Conservation (phyloP, 768 basidiomycete genomes). For the Boletus reticulatus region DNA sequence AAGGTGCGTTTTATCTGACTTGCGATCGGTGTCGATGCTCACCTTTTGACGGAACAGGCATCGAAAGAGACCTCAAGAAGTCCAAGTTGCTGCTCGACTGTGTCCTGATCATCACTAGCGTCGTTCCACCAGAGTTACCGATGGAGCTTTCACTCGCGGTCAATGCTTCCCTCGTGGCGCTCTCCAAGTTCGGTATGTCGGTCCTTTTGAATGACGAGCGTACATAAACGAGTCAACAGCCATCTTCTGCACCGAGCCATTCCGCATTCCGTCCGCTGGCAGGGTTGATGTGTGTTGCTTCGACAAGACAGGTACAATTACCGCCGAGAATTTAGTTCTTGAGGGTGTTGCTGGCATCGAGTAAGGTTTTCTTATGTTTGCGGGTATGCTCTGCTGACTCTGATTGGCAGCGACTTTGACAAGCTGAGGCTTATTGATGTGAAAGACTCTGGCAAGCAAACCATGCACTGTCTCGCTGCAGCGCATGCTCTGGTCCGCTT, state of each 20-base stretch:
- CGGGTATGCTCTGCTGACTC: neutral
- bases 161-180: conserved; percentile 89
- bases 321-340: conserved; percentile 90
- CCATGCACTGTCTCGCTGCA: conserved; percentile 84
- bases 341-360: conserved; percentile 92
- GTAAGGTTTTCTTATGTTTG: conserved; percentile 46
- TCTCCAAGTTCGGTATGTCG: conserved; percentile 84
- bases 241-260: conserved; percentile 98
- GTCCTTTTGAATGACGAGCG: neutral
- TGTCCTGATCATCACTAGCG: conserved; percentile 93
- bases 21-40: neutral
- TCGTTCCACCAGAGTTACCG: conserved; percentile 95
- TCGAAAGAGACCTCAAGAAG: conserved; percentile 91
- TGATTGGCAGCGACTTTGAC: conserved; percentile 49
- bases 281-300: conserved; percentile 98
- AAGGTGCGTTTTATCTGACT: conserved; percentile 52
- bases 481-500: conserved; percentile 94
- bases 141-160: conserved; percentile 98
- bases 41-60: conserved; percentile 46
- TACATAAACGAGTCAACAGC: conserved; percentile 45
- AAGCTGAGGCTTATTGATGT: conserved; percentile 72
- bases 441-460: conserved; percentile 71
- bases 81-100: conserved; percentile 94
- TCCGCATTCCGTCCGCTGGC: conserved; percentile 95
- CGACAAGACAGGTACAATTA: conserved; percentile 99